Evolutionary conservation across 2,329 filamentous ascomycete genomes (phyloP), one percentile per base, ranked within the genome.

Genomic region (Trichoderma cornu-damae): DNA sequence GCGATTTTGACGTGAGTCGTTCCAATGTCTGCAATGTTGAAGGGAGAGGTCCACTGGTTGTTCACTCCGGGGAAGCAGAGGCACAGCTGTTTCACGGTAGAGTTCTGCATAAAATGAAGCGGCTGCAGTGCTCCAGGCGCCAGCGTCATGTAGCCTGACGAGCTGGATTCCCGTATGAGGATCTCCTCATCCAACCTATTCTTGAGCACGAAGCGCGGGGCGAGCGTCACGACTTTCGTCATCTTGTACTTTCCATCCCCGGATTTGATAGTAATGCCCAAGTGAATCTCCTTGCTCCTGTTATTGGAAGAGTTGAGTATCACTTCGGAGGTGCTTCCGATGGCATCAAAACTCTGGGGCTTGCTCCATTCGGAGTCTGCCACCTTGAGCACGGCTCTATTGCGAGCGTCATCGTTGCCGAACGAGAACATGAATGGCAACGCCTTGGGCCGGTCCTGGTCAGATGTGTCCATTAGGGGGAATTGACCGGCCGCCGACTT

Each of bases 201-300:
- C 71, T 96, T 92, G 62, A 99, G 78, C 54, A 99, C 87, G 67
- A 96, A 99, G 22, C 94, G 84, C 24, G 95, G 94, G 0, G 94
- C 86, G 38, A 99, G 82, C 0, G 92, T 96, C 24, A 99, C 89
- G 11, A 96, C 88, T 75, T 96, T 97, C 16, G 90, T 95, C 77
- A 99, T 79, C 72, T 96, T 97, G 77, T 97, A 99, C 73, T 99
- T 99, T 66, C 94, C 94, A 67, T 96, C 88, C 9, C 94, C 94
- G 58, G 95, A 88, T 58, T 89, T 85, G 28, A 99, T 87, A 1
- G 87, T 93, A 48, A 99, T 85, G 46, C 94, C 94, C 6, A 95
- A 81, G 66, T 97, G 91, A 66, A 97, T 92, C 70, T 99, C 94
- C 2, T 86, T 86, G 57, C 79, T 81, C 42, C 83, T 86, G 40